Conservation (phyloP, 495 filamentous ascomycete genomes). For the Penicillium manginii region DNA sequence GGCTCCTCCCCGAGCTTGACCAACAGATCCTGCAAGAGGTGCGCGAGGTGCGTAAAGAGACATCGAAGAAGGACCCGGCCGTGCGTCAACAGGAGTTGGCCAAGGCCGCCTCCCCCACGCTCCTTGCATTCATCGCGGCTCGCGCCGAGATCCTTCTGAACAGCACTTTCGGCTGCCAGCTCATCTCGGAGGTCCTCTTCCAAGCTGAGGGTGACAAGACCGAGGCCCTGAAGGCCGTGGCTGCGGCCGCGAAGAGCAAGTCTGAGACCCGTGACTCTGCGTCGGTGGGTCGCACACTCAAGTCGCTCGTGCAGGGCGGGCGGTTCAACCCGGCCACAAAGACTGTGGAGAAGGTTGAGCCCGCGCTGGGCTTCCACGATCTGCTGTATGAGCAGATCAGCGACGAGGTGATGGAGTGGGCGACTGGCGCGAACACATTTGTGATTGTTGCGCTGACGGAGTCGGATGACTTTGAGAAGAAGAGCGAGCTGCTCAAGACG, state of each 20-base stretch:
- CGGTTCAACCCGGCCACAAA: constrained; percentile 73
- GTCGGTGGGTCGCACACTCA: constrained; percentile 82
- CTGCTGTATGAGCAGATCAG: constrained; percentile 77
- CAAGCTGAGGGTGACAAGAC: constrained; percentile 74
- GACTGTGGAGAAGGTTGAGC: constrained; percentile 69
- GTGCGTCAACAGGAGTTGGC: constrained; percentile 76
- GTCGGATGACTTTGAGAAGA: constrained; percentile 71
- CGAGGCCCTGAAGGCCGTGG: constrained; percentile 70
- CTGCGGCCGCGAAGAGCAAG: constrained; percentile 66
- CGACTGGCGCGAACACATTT: constrained; percentile 78
- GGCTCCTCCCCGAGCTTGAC: constrained; percentile 67
- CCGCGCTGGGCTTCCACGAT: constrained; percentile 77
- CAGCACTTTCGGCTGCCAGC: constrained; percentile 82
- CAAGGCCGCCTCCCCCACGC: constrained; percentile 54
- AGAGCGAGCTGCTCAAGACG: constrained; percentile 63
- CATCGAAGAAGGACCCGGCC: constrained; percentile 88
- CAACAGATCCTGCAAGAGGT: constrained; percentile 71
- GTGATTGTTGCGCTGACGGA: constrained; percentile 81
- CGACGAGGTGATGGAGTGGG: constrained; percentile 80
- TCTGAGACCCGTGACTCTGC: constrained; percentile 59
- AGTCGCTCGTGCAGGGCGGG: constrained; percentile 84
- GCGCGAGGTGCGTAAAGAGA: constrained; percentile 71
- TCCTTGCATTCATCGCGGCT: constrained; percentile 72
- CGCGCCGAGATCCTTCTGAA: constrained; percentile 68
- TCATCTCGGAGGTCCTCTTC: constrained; percentile 81